phyloP scores from a whole-genome alignment of 495 filamentous ascomycete species.

The Talaromyces ruber region DNA sequence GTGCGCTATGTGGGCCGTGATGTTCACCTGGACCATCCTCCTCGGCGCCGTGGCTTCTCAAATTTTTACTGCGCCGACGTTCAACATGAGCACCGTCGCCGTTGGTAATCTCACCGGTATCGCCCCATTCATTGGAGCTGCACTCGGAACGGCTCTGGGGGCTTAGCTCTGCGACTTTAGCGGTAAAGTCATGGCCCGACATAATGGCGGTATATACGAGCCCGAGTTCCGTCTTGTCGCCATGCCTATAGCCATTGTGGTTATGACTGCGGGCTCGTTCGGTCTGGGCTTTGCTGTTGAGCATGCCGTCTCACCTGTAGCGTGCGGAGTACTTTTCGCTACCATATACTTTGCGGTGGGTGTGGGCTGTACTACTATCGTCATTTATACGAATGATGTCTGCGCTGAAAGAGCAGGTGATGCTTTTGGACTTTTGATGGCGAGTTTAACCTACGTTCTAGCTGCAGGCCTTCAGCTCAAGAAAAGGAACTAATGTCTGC shows the following conservation, averaged over 20 bases:
- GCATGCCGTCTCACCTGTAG: neutral
- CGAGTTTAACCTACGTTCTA: neutral
- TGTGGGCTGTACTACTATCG: neutral
- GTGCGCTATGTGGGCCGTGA: neutral
- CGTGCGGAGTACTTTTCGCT: neutral
- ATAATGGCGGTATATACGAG: neutral
- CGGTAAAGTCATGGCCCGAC: neutral
- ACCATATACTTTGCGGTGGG: neutral
- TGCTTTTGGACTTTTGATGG: neutral
- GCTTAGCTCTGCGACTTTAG: neutral
- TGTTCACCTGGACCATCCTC: neutral
- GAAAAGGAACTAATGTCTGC: neutral
- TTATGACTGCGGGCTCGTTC: neutral
- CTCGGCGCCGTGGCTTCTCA: neutral
- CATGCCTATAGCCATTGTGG: neutral
- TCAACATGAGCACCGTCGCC: neutral
- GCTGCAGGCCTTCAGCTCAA: neutral
- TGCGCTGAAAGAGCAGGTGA: neutral
- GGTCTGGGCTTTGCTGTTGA: neutral
- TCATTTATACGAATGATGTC: neutral
- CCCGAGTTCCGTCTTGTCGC: neutral
- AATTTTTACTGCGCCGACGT: neutral
- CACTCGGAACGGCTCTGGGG: neutral
- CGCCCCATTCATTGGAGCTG: neutral
- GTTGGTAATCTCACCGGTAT: neutral